Conservation (phyloP, 108 stramenopile species). For the Skeletonema potamos region DNA sequence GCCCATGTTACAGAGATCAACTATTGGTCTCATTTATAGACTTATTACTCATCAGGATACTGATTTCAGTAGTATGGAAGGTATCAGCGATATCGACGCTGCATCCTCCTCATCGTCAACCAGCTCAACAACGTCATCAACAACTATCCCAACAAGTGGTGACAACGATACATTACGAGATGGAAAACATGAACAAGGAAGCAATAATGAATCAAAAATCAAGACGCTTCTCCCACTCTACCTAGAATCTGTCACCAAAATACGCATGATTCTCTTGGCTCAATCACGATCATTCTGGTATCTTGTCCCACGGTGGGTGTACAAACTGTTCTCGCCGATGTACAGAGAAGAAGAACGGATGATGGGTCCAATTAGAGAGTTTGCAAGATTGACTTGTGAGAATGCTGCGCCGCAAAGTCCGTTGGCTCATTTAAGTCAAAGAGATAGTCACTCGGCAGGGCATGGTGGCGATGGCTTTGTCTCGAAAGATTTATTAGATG, state of each 20-base stretch:
- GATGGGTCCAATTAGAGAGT: conserved; percentile 78
- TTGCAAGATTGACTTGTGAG: conserved; percentile 67
- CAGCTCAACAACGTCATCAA: neutral
- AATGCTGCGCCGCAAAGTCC: conserved; percentile 69
- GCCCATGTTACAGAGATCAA: conserved; percentile 70
- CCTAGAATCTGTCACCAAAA: conserved; percentile 78
- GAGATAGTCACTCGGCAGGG: conserved; percentile 40
- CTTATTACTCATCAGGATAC: conserved; percentile 66
- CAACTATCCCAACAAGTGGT: neutral
- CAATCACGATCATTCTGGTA: conserved; percentile 92
- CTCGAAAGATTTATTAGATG: conserved; percentile 68
- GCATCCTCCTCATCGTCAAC: conserved; percentile 7
- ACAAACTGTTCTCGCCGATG: conserved; percentile 75
- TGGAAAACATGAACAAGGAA: neutral
- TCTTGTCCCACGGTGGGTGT: conserved; percentile 83
- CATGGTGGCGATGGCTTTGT: neutral
- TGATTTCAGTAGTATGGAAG: conserved; percentile 6
- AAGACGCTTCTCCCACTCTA: conserved; percentile 60
- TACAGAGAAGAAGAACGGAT: conserved; percentile 77
- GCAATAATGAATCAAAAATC: conserved; percentile 6
- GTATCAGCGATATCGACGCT: neutral
- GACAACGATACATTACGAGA: neutral
- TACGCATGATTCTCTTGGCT: conserved; percentile 91
- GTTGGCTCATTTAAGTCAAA: conserved; percentile 40
- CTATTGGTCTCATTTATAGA: conserved; percentile 80